A percentile compares a stretch with the other conserved stretches of the same genome.
Evolutionary conservation across 257 asterid species (phyloP).

Genomic region (Eucommia ulmoides): DNA sequence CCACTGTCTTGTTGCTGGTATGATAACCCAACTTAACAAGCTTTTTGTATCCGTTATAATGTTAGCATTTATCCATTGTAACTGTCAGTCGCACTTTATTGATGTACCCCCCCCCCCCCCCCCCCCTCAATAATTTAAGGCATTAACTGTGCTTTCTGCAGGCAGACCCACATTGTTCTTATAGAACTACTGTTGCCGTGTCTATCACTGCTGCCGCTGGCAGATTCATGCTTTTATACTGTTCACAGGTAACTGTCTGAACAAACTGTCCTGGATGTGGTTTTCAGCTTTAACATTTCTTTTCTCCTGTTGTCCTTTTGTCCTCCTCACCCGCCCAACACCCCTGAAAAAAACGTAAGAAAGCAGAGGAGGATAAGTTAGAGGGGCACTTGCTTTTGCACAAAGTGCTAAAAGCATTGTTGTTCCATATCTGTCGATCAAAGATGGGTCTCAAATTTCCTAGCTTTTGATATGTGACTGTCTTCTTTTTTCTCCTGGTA

Average conservation of each 20-base stretch:
- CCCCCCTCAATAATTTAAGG: neutral
- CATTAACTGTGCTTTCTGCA: slow-evolving; percentile 21
- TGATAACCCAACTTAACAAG: neutral
- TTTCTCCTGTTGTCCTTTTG: too few species aligned
- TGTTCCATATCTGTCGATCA: too few species aligned
- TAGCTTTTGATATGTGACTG: too few species aligned
- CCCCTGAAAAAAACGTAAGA: too few species aligned
- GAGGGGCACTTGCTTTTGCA: too few species aligned
- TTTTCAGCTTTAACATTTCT: neutral
- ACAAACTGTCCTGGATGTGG: neutral
- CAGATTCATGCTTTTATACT: slow-evolving; percentile 79
- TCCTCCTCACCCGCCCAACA: too few species aligned
- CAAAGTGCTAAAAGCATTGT: too few species aligned
- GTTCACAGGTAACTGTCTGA: slow-evolving; percentile 43
- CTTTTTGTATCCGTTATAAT: neutral
- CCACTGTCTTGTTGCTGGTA: slow-evolving; percentile 71
- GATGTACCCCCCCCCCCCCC: neutral
- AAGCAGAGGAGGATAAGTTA: too few species aligned
- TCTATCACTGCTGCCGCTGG: slow-evolving; percentile 61
- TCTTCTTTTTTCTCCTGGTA: too few species aligned
- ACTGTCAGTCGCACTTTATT: neutral
- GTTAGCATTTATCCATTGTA: neutral
- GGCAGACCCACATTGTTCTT: slow-evolving; percentile 99
- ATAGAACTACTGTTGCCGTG: slow-evolving; percentile 45
- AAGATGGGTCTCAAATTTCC: too few species aligned